phyloP scores from a whole-genome alignment of 2,329 filamentous ascomycete species.

The Hymenotorrendiella dingleyae region DNA sequence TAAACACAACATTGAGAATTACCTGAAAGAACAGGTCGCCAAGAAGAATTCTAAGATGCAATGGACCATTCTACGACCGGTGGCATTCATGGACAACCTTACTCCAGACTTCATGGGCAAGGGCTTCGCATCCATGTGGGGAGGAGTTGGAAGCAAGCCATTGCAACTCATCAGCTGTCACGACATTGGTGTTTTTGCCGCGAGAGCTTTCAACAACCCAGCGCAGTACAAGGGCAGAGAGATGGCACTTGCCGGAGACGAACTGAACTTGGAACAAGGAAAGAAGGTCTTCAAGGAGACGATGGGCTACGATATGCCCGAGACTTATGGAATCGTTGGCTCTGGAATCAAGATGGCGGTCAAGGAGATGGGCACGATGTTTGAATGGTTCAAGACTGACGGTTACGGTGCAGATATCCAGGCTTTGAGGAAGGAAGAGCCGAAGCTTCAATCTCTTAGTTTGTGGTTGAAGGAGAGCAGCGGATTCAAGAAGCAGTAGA shows the following conservation, averaged over 20 bases:
- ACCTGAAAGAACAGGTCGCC: constrained; percentile 40
- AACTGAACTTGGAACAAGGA: constrained; percentile 32
- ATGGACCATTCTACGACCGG: constrained; percentile 51
- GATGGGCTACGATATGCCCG: constrained; percentile 28
- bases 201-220: constrained; percentile 32
- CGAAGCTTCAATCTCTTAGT: constrained; percentile 15
- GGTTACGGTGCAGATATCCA: constrained; percentile 34
- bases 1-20: constrained; percentile 49
- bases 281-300: constrained; percentile 30
- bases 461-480: constrained; percentile 18
- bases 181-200: constrained; percentile 37
- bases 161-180: constrained; percentile 33
- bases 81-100: constrained; percentile 48
- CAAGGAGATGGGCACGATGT: constrained; percentile 34
- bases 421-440: constrained; percentile 14
- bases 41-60: constrained; percentile 36
- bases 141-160: constrained; percentile 35
- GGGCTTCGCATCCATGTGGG: constrained; percentile 17
- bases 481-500: constrained; percentile 5
- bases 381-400: constrained; percentile 33
- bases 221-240: constrained; percentile 29
- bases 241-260: constrained; percentile 38
- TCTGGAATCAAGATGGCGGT: constrained; percentile 25
- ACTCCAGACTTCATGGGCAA: constrained; percentile 19
- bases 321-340: constrained; percentile 29